Base-by-base conservation (phyloP, 352 stramenopile genomes). In the Globisporangium irregulare region DNA sequence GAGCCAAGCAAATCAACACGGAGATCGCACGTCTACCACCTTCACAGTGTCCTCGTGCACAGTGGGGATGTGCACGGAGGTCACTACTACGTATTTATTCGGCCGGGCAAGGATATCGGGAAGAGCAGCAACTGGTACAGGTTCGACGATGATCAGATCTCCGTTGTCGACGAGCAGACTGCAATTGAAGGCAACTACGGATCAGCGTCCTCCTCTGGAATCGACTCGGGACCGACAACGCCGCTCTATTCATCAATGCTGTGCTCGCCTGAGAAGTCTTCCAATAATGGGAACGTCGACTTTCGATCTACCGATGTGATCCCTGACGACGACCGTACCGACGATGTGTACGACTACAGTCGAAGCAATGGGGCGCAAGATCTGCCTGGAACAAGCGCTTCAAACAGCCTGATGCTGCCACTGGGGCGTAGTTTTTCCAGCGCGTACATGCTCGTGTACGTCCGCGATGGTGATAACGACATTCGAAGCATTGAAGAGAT, bases 31-130 rank as follows among this genome's bases (percentile, higher is more conserved):
- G 75, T 89, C 59, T 94, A 92, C 76, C 87, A 95, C 50, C 73
- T 95, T 10, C 87, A 95, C 70, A 95, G 87, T 69, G 89, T 95
- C 29, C 69, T 96, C 20, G 89, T 95, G 43, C 89, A 95, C 59
- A 95, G 86, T 62, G 89, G 89, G 0, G 89, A 94, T 73, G 87
- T 96, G 1, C 89, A 96, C 38, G 87, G 87, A 3, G 89, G 89
- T 22, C 89, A 96, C 71, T 96, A 96, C 64, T 96, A 94, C 68
- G 89, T 95, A 65, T 96, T 94, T 78, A 94, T 95, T 78, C 86
- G 89, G 24, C 86, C 89, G 3, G 83, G 73, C 15, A 89, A 89
- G 53, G 72, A 93, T 36, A 77, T 92, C 38, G 76, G 78, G 18
- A 75, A 76, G 51, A 91, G 80, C 70, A 76, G 66, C 9, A 78